Base-by-base conservation (phyloP, 331 rosid species). In the Acacia concinna region DNA sequence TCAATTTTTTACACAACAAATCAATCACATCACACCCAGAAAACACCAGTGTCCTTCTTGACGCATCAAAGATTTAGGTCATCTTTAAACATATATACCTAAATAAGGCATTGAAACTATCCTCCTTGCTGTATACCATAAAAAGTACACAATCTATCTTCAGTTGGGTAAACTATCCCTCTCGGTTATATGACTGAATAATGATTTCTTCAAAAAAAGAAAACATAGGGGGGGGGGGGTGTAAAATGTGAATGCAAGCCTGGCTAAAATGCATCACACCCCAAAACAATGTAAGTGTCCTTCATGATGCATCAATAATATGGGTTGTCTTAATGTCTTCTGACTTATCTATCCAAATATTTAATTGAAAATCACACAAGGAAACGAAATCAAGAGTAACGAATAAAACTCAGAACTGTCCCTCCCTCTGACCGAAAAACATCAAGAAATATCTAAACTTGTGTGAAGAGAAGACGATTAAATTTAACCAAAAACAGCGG, bases 341-440 rank as follows among this genome's bases (percentile, higher is more conserved):
- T 15, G 2, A 17, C 40, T 31, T 63, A 17, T 32, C 68, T 31
- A 30, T 63, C 25, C 40, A 15, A 63, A 63, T 47, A 46, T 62
- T 60, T 15, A 23, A 17, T 66, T 20, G 44, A 64, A 51, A 63
- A 56, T 46, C 46, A 25, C 43, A 84, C 44, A 38, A 37, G 37
- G 66, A 56, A 76, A 35, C 59, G 18, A 9, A 66, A 62, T 82
- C 52, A 73, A 83, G 17, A 30, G 46, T 71, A 64, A 71, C 30
- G 47, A 63, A 75, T n/a, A 28, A 64, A 74, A 63, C 51, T 38
- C 54, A 25, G 71, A 70, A 46, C 34, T 72, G n/a, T 30, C 60
- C 37, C 59, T 30, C 20, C 12, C 23, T 1, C 40, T 2, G 68
- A 15, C 70, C 27, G 20, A 12, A 32, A 64, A 64, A 34, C 2